Evolutionary conservation across 2,329 filamentous ascomycete genomes (phyloP).

Genomic region (Domatiomyces catenatus): DNA sequence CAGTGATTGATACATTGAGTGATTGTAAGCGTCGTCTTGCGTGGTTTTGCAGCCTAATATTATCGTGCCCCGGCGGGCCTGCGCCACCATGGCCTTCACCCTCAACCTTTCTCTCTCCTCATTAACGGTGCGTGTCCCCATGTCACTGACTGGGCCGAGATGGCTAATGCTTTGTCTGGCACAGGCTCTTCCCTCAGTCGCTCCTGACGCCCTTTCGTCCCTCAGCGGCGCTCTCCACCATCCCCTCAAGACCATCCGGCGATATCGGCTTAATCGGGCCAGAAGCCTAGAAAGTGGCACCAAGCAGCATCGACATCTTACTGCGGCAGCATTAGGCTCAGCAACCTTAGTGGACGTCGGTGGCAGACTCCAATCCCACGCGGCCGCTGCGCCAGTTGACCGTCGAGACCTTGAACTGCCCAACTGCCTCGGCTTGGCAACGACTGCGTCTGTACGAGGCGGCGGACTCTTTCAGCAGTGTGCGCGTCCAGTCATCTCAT

Average conservation of each 20-base stretch:
- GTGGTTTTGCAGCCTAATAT: background rate
- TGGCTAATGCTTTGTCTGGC: constrained; percentile 4
- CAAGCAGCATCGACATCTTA: background rate
- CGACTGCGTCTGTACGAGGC: constrained; percentile 3
- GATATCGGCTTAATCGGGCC: constrained; percentile 10
- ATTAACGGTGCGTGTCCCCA: background rate
- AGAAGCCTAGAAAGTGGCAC: background rate
- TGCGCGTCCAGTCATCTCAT: constrained; percentile 4
- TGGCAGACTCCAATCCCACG: background rate
- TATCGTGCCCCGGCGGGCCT: background rate
- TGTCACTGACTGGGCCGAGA: background rate
- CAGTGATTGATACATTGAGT: background rate
- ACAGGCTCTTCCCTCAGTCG: constrained; percentile 12
- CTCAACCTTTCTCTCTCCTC: background rate
- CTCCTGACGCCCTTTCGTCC: constrained; percentile 12
- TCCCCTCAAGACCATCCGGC: constrained; percentile 12
- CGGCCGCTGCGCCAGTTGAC: background rate
- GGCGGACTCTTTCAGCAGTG: background rate
- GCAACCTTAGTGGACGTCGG: background rate
- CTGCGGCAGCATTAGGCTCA: background rate
- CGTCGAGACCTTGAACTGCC: constrained; percentile 1
- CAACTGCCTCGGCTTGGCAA: constrained; percentile 7
- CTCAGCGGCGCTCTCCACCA: constrained; percentile 11
- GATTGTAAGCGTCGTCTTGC: background rate
- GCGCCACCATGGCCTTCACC: background rate